Base-by-base conservation (phyloP, 768 basidiomycete genomes). In the Naganishia kalamii region DNA sequence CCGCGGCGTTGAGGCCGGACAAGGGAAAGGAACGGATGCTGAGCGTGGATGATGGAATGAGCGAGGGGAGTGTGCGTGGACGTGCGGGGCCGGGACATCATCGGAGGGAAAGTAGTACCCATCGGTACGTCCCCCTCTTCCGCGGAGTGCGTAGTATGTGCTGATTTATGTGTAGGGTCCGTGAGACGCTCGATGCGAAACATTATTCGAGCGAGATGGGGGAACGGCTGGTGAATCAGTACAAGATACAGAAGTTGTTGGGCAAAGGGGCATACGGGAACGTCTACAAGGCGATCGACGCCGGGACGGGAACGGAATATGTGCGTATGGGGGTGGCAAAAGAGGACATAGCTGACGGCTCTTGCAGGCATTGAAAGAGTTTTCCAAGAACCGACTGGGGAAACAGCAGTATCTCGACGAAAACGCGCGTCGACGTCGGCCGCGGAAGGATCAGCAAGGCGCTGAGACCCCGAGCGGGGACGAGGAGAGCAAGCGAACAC, bases 291-390 rank as follows among this genome's bases (percentile, higher is more conserved):
- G 78, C 65, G 4, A 70, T 77, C 0, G 74, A 79, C 66, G 72
- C 77, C 10, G 74, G 74, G 21, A 77, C 77, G 25, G 77, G 77
- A 0, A 23, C 61, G 19, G 72, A 74, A 67, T 79, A 76, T 57
- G 78, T 77, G 43, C 65, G 76, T 71, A 48, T 35, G 52, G 12
- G 27, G 6, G 43, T 30, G 17, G 40, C 3, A n/a, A 23, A 29
- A 17, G 41, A n/a, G 15, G n/a, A 21, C 33, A 41, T 65, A 17
- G 25, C n/a, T 2, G 23, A 23, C 35, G n/a, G 50, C 29, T 15
- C 19, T 11, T 11, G 27, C 19, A 79, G 78, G 78, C 78, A 13
- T 70, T 79, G 70, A 79, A 79, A 67, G 78, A 79, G 59, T 79
- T 77, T 65, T 78, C 77, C 0, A 78, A 78, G 66, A 72, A 75